Evolutionary conservation across 768 basidiomycete species (phyloP), one percentile per base, ranked within the genome.

Genomic region (Mycena indigotica): DNA sequence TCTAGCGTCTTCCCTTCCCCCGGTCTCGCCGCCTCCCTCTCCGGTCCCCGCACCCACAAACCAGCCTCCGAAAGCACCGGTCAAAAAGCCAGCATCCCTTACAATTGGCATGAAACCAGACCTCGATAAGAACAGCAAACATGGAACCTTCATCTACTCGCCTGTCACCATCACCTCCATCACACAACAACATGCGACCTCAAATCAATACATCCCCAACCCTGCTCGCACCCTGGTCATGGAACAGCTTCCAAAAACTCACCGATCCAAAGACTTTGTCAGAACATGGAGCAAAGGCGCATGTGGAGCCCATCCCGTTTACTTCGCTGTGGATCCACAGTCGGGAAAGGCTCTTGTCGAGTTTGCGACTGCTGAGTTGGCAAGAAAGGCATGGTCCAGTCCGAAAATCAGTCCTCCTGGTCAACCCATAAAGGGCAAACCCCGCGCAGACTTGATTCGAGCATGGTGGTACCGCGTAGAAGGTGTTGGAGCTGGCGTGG

Each of bases 161-260:
- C 39, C 62, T 1, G 55, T 67, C 13, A 60, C 69, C 5, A 55
- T 68, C 26, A 66, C 61, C 40, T 53, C 64, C 38, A 40, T 56
- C 57, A 19, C 59, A 28, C 35, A 49, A 50, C 25, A 21, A 1
- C 57, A 69, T 46, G 52, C 54, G 59, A 63, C 62, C 60, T 46
- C 19, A 25, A 63, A 61, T 8, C 50, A 65, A 0, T 79, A 81
- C 57, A 67, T 71, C 10, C 82, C 83, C 39, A 78, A 79, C 60
- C 79, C 79, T 4, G 70, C 77, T 2, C 74, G 80, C 15, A 82
- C 84, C 1, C 69, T 86, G 26, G 80, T 86, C 24, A 77, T 86
- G 70, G 83, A 85, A 60, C 77, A 79, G 52, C 69, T 86, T 4
- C 84, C 84, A 1, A 82, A 81, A 57, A 65, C 73, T 3, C 73